Percentiles rank a stretch among this genome's conserved stretches.
Conservation (phyloP, 805 yeast species). For the Candida tammaniensis region DNA sequence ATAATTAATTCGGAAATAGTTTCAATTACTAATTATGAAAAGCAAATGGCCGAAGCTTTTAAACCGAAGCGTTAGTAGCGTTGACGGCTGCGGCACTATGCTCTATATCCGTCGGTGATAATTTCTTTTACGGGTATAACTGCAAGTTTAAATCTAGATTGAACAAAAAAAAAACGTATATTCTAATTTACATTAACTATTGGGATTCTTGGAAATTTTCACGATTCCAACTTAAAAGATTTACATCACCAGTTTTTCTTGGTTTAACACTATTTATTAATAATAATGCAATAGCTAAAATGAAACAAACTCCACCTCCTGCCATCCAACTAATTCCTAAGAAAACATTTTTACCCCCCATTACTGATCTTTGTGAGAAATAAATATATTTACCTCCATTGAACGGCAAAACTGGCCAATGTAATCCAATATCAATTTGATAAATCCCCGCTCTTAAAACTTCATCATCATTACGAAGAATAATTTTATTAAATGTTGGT, state of each 20-base stretch:
- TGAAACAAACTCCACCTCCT: slow-evolving; percentile 67
- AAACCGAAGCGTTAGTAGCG: too few relatives aligned
- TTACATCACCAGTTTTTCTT: slow-evolving; percentile 70
- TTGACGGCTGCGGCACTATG: too few relatives aligned
- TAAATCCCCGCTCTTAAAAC: slow-evolving; percentile 56
- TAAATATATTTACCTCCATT: slow-evolving; percentile 67
- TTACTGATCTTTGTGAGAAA: slow-evolving; percentile 65
- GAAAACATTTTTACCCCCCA: slow-evolving; percentile 75
- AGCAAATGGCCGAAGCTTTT: too few relatives aligned
- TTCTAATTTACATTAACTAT: too few relatives aligned
- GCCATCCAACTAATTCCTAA: slow-evolving; percentile 73
- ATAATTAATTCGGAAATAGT: too few relatives aligned
- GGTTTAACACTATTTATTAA: slow-evolving; percentile 60
- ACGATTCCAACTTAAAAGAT: slow-evolving; percentile 70
- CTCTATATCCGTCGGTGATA: too few relatives aligned
- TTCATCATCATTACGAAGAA: slow-evolving; percentile 59
- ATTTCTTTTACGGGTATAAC: too few relatives aligned
- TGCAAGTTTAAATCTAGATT: too few relatives aligned
- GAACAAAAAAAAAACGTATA: too few relatives aligned
- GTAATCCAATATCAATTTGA: slow-evolving; percentile 64
- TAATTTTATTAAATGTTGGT: slow-evolving; percentile 46
- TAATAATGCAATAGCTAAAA: slow-evolving; percentile 52
- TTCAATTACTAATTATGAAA: too few relatives aligned
- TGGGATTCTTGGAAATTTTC: slow-evolving; percentile 27
- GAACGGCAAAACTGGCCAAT: slow-evolving; percentile 73